These are phyloP conservation scores for Lepiota venenata DNA, from an alignment of 768 basidiomycete species.

Conservation along the genomic window DNA sequence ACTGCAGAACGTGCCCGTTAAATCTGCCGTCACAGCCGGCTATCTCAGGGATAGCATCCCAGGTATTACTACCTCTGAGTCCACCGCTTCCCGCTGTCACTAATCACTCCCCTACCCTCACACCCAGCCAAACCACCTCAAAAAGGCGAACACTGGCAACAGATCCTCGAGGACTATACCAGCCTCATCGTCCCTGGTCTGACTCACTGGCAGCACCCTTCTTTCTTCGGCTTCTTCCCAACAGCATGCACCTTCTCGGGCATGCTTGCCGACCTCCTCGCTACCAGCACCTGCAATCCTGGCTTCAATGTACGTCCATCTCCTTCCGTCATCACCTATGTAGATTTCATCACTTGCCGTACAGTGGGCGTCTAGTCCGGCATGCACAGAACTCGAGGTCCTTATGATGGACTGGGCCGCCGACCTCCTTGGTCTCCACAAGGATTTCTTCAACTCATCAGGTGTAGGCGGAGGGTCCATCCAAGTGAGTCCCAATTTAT, in stretches of 20 bases:
- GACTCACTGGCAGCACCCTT: constrained; percentile 91
- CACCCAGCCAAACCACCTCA: constrained; percentile 51
- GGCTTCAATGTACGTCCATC: constrained; percentile 73
- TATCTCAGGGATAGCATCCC: constrained; percentile 73
- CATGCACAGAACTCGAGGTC: constrained; percentile 87
- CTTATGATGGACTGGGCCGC: constrained; percentile 93
- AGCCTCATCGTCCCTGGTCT: constrained; percentile 88
- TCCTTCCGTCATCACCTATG: neutral
- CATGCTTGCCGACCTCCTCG: constrained; percentile 81
- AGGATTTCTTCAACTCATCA: constrained; percentile 61
- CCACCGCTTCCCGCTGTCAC: neutral
- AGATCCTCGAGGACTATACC: constrained; percentile 78
- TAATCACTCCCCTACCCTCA: neutral
- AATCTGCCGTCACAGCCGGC: constrained; percentile 79
- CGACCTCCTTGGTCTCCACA: constrained; percentile 68
- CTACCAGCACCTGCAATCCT: constrained; percentile 72
- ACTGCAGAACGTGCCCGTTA: constrained; percentile 61
- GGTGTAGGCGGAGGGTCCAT: constrained; percentile 81
- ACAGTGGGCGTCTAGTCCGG: constrained; percentile 87
- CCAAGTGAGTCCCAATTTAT: constrained; percentile 44
- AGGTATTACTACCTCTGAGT: constrained; percentile 35
- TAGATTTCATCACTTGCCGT: neutral
- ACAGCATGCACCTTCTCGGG: constrained; percentile 76
- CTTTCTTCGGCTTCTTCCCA: constrained; percentile 89
- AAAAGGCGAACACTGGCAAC: constrained; percentile 67